These are phyloP conservation scores for Populus hybrid DNA, from an alignment of 441 rosid species.

Conservation along the genomic window DNA sequence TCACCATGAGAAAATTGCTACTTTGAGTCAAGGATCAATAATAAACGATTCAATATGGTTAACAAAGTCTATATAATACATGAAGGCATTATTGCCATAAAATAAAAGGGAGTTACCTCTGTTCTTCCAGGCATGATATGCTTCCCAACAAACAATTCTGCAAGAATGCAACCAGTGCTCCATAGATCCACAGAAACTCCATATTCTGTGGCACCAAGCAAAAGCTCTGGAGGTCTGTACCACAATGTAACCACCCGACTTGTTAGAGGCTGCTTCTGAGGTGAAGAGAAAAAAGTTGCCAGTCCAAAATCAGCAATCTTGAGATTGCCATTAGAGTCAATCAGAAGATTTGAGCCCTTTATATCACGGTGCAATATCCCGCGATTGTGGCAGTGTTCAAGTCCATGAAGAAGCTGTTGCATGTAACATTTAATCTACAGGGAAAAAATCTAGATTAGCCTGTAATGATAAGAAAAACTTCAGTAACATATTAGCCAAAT, in stretches of 20 bases:
- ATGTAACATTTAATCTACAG: conserved; percentile 53
- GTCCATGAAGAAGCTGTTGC: conserved; percentile 46
- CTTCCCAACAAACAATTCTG: conserved; percentile 77
- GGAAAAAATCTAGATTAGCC: conserved; percentile 6
- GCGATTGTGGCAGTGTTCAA: conserved; percentile 43
- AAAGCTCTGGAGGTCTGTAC: conserved; percentile 92
- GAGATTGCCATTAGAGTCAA: conserved; percentile 68
- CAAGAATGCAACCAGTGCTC: conserved; percentile 90
- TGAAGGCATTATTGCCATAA: background rate
- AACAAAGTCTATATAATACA: background rate
- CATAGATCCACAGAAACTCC: conserved; percentile 80
- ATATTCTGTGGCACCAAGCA: conserved; percentile 83
- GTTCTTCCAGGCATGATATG: conserved; percentile 95
- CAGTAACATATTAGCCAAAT: background rate
- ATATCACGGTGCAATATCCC: conserved; percentile 57
- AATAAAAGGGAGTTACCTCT: conserved; percentile 43
- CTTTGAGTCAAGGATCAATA: background rate
- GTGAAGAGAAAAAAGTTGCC: conserved; percentile 45
- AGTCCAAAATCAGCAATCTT: conserved; percentile 92
- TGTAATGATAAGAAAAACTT: background rate
- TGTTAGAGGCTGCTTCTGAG: conserved; percentile 71
- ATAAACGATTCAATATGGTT: background rate
- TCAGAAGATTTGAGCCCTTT: conserved; percentile 80
- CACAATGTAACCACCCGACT: conserved; percentile 90
- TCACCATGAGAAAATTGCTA: background rate